A percentile compares a stretch with the other conserved stretches of the same genome.
Evolutionary conservation across 441 rosid species (phyloP).

Genomic region (Bocquillonia castaneifolia): DNA sequence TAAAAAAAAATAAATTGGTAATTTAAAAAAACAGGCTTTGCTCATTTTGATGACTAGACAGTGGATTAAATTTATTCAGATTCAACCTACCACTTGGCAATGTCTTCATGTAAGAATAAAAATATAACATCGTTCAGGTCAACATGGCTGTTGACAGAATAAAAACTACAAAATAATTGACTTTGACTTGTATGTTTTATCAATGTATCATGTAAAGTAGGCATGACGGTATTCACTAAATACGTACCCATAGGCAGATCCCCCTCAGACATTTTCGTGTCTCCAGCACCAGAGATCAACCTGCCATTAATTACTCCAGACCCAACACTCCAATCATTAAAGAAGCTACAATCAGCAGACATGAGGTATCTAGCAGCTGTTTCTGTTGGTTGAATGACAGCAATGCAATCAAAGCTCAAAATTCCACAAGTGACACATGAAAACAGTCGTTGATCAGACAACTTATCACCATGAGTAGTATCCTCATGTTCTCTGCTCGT

Average conservation of each 20-base stretch:
- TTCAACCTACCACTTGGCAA: background rate
- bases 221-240: slow-evolving; percentile 6
- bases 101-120: no score
- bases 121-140: background rate
- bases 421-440: slow-evolving; percentile 94
- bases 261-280: slow-evolving; percentile 31
- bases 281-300: slow-evolving; percentile 24
- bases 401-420: slow-evolving; percentile 80
- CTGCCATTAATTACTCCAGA: slow-evolving; percentile 43
- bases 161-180: background rate
- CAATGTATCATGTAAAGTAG: slow-evolving; percentile 5
- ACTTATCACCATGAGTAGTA: slow-evolving; percentile 40
- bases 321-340: slow-evolving; percentile 73
- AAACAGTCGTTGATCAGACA: slow-evolving; percentile 86
- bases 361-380: slow-evolving; percentile 75
- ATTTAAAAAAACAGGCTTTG: background rate
- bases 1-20: background rate
- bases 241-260: slow-evolving; percentile 46
- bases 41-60: background rate
- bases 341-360: slow-evolving; percentile 91
- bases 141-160: background rate
- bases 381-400: slow-evolving; percentile 81
- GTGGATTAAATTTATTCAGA: slow-evolving; percentile 4
- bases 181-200: slow-evolving; percentile 9
- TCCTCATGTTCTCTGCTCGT: slow-evolving; percentile 27